A percentile compares a stretch with the other conserved stretches of the same genome.
Evolutionary conservation across 345 rosid genomes (phyloP).

Genomic region (Kernera saxatilis): DNA sequence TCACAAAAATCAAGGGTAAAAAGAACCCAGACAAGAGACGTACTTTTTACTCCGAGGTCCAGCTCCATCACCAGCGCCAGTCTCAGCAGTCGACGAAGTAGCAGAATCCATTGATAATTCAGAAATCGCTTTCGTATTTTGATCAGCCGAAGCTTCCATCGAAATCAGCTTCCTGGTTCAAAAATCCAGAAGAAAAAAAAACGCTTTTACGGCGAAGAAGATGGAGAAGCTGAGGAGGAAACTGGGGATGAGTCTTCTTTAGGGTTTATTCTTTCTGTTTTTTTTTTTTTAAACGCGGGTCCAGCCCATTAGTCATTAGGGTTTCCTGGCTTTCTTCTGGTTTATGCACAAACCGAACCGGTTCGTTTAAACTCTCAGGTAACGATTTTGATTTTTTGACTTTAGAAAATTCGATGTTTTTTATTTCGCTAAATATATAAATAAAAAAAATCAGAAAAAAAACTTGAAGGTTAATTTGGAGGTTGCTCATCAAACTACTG

Average conservation of each 20-base stretch:
- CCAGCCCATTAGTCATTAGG: conserved; percentile 16
- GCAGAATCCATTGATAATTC: conserved; percentile 18
- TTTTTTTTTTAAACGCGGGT: background rate
- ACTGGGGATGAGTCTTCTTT: background rate
- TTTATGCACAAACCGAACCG: conserved; percentile 13
- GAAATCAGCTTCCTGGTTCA: background rate
- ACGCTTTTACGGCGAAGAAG: conserved; percentile 17
- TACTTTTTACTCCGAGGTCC: conserved; percentile 79
- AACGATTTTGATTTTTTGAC: background rate
- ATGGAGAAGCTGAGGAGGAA: background rate
- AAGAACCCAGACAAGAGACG: background rate
- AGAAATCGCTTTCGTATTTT: conserved; percentile 13
- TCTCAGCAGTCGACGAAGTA: background rate
- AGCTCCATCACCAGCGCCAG: conserved; percentile 26
- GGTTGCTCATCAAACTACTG: no score
- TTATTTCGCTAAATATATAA: no score
- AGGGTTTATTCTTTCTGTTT: conserved; percentile 10
- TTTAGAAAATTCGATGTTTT: background rate
- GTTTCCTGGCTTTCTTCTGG: background rate
- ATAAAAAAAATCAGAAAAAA: no score
- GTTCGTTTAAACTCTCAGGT: background rate
- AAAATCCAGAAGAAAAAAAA: background rate
- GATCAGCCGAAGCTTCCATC: conserved; percentile 13
- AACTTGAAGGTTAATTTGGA: background rate
- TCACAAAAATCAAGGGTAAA: background rate